phyloP scores from a whole-genome alignment of 2,329 filamentous ascomycete species.

The Colletotrichum orbiculare region DNA sequence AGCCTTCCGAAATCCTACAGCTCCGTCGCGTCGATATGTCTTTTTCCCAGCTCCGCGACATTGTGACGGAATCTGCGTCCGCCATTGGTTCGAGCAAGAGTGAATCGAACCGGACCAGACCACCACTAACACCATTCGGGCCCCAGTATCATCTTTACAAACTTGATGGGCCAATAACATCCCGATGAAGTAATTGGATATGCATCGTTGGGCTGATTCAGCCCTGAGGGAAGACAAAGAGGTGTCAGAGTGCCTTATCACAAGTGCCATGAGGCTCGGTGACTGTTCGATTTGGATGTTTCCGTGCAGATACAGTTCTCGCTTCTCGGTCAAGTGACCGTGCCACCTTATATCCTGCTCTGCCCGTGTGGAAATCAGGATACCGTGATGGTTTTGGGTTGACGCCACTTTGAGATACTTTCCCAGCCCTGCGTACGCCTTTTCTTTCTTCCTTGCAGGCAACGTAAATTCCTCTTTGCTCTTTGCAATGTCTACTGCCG shows the following conservation, averaged over 20 bases:
- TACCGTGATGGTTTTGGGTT: background rate
- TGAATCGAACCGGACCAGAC: background rate
- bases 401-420: background rate
- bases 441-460: background rate
- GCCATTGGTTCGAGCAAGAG: conserved; percentile 13
- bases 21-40: conserved; percentile 4
- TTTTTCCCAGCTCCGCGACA: conserved; percentile 6
- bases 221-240: background rate
- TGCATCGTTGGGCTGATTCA: conserved; percentile 19
- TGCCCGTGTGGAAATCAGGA: background rate
- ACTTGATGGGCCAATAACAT: background rate
- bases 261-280: conserved; percentile 21
- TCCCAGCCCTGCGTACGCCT: background rate
- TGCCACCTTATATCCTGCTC: background rate
- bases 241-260: conserved; percentile 24
- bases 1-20: background rate
- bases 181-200: too few relatives aligned
- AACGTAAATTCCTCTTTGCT: background rate
- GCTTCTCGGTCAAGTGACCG: too few relatives aligned
- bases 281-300: background rate
- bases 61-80: conserved; percentile 30
- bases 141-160: conserved; percentile 1
- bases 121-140: conserved; percentile 9
- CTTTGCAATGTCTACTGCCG: background rate
- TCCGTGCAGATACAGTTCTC: background rate